phyloP scores from a whole-genome alignment of 108 stramenopile species.

The Cyclotella sp. region DNA sequence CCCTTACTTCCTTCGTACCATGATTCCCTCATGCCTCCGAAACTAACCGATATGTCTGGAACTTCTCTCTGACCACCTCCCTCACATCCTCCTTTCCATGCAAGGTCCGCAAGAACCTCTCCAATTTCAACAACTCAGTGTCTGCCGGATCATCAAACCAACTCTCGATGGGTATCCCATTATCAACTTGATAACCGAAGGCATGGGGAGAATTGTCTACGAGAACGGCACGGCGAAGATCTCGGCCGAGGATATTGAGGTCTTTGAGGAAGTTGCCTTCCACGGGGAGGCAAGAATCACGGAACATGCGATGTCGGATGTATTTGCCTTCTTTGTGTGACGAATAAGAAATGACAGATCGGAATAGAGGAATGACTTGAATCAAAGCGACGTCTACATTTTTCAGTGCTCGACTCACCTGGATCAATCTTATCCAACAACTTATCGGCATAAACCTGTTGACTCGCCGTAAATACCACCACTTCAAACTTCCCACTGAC shows the following conservation, averaged over 20 bases:
- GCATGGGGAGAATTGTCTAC: slow-evolving; percentile 97
- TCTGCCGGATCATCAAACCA: slow-evolving; percentile 98
- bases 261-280: slow-evolving; percentile 93
- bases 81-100: slow-evolving; percentile 85
- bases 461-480: slow-evolving; percentile 95
- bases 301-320: slow-evolving; percentile 91
- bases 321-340: slow-evolving; percentile 81
- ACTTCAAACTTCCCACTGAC: slow-evolving; percentile 91
- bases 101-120: slow-evolving; percentile 82
- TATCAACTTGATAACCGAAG: slow-evolving; percentile 94
- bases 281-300: slow-evolving; percentile 93
- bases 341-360: too few species aligned
- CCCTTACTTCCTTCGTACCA: neutral
- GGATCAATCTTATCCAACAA: slow-evolving; percentile 96
- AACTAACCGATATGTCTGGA: slow-evolving; percentile 67
- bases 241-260: slow-evolving; percentile 87
- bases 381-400: too few species aligned
- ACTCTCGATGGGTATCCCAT: slow-evolving; percentile 97
- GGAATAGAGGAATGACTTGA: neutral
- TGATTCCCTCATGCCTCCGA: slow-evolving; percentile 39
- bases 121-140: slow-evolving; percentile 90
- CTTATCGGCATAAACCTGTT: slow-evolving; percentile 94
- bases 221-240: slow-evolving; percentile 82
- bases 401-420: slow-evolving; percentile 52
- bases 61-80: slow-evolving; percentile 68